Evolutionary conservation across 805 yeast species (phyloP), one percentile per base, ranked within the genome.

Genomic region (Ogataea polymorpha): DNA sequence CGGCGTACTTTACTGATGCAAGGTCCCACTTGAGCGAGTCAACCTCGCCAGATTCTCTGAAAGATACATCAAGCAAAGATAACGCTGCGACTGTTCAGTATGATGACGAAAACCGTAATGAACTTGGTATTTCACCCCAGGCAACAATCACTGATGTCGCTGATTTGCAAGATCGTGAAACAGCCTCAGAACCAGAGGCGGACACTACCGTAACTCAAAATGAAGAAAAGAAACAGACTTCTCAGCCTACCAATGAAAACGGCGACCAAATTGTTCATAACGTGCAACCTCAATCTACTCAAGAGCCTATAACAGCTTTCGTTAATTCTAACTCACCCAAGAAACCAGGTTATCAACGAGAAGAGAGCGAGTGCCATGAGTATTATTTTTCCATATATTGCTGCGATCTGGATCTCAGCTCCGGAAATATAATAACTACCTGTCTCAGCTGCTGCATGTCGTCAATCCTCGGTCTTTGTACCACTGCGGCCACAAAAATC

Each of bases 321-420:
- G 44, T 51, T 3, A 51, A 50, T 11, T 24, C 48, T 2, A 44
- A 37, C 12, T 30, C 21, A 5, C 40, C 47, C 8, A 45, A 43
- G 12, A 41, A 41, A 15, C 28, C 43, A 23, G 56, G 61, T 5
- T 60, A 56, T 29, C 54, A 55, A 24, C 49, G 56, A 39, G 57
- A 58, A 14, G 52, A 59, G 37, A 48, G 56, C 30, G 53, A 59
- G 30, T 59, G 65, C 28, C 58, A 58, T 38, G 60, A 56, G 28
- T 62, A 59, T 34, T 46, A 45, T 11, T 56, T 39, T 51, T 7
- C 44, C 34, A 29, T 51, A 45, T 18, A 37, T 41, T 21, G 40
- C 45, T 20, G 35, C 34, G 36, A 35, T 23, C 29, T 37, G 25
- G 46, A 44, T 15, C 27, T 35, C 15, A 37, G 38, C 13, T 23